A percentile compares a stretch with the other conserved stretches of the same genome.
Evolutionary conservation across 441 rosid genomes (phyloP).

Genomic region (Brassica balearica): DNA sequence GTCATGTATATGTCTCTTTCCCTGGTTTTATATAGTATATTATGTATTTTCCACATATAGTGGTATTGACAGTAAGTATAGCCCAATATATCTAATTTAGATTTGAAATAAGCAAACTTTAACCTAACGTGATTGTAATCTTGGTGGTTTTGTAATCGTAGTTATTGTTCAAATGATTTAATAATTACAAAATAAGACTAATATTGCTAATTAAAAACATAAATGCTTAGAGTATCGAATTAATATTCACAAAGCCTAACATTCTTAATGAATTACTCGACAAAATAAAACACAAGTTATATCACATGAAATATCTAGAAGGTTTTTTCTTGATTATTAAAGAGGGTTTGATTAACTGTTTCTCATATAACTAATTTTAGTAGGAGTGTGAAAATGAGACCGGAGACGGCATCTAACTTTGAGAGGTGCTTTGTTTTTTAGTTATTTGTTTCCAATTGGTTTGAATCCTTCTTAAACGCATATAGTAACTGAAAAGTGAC

Average conservation of each 20-base stretch:
- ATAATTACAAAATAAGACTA: not conserved
- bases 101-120: not conserved
- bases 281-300: conserved; percentile 1
- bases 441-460: not conserved
- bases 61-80: not conserved
- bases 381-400: conserved; percentile 42
- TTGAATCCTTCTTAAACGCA: not conserved
- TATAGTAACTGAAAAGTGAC: conserved; percentile 27
- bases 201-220: conserved; percentile 1
- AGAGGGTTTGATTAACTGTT: conserved; percentile 2
- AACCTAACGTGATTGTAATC: not conserved
- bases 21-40: not conserved
- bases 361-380: conserved; percentile 5
- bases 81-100: not conserved
- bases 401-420: conserved; percentile 35
- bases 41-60: conserved; percentile 2
- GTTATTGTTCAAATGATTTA: conserved; percentile 1
- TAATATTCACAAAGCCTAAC: not conserved
- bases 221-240: not conserved
- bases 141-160: not conserved
- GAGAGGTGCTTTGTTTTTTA: not conserved
- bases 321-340: conserved; percentile 20
- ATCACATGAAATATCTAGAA: conserved; percentile 30
- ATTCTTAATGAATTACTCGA: conserved; percentile 5
- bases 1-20: not conserved